Evolutionary conservation across 768 basidiomycete species (phyloP), one percentile per base, ranked within the genome.

Genomic region (Tulasnella sp.): DNA sequence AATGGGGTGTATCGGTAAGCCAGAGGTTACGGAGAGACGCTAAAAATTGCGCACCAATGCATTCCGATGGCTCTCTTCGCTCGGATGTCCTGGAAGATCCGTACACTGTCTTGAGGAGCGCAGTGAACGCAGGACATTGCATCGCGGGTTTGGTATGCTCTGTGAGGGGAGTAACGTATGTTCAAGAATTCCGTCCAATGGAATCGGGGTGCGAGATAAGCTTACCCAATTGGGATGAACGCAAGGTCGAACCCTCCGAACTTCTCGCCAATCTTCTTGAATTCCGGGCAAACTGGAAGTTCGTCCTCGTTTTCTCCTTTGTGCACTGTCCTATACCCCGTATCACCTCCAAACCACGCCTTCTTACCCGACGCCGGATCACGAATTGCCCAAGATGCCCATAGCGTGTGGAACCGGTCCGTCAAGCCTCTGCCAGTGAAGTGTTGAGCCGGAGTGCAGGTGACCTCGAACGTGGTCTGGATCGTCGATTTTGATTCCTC

Each of bases 321-420:
- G 73, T 81, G 81, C 22, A 91, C 90, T 0, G 88, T 82, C 34
- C 90, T 86, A 83, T 91, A 90, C 12, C 90, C 92, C 1, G 93
- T 94, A 84, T 93, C 93, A 18, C 93, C 93, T 8, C 87, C 92
- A 84, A 94, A 94, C 83, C 86, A 92, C 24, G 90, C 85, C 77
- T 90, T 90, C 3, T 84, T 84, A 9, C 72, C 50, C 5, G 58
- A 60, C 73, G 54, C 40, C 22, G 40, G 77, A 83, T 85, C 79
- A 76, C 86, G 83, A 41, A 87, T 81, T 28, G 83, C 83, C 87
- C 86, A 88, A 48, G 84, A 84, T 0, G 85, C 83, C 87, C 87
- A 88, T n/a, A 87, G 82, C 3, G 86, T 84, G 41, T 85, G 82
- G 75, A 84, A 85, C 74, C 83, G 81, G 81, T 88, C 87, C 44